Evolutionary conservation across 1,284 basidiomycete species (phyloP).

Genomic region (Limonomyces culmigenus): DNA sequence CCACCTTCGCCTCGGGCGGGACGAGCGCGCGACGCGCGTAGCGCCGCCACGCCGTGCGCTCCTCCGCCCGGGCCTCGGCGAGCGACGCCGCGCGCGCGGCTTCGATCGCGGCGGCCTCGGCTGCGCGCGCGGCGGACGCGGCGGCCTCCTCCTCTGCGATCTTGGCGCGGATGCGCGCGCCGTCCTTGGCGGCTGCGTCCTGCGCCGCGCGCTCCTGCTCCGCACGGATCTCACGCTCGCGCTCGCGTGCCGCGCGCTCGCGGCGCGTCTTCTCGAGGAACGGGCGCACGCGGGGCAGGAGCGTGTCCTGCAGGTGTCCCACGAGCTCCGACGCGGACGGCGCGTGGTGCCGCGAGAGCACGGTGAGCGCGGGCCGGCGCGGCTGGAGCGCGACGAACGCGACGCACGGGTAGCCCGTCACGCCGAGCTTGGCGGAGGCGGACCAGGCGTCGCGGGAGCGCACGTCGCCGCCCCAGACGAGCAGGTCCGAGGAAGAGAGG

Average conservation of each 20-base stretch:
- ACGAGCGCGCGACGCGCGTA: conserved; percentile 26
- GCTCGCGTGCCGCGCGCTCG: conserved; percentile 22
- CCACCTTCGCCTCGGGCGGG: conserved; percentile 12
- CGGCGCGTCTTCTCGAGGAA: conserved; percentile 49
- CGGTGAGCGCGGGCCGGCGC: conserved; percentile 46
- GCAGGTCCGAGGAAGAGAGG: conserved; percentile 51
- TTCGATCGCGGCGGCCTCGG: conserved; percentile 11
- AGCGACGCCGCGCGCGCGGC: conserved; percentile 8
- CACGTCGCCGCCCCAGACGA: conserved; percentile 80
- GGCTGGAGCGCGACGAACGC: conserved; percentile 84
- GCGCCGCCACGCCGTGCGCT: conserved; percentile 30
- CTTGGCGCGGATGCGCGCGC: conserved; percentile 41
- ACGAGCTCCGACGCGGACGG: conserved; percentile 43
- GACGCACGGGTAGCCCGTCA: conserved; percentile 84
- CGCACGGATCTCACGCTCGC: conserved; percentile 58
- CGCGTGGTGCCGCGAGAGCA: conserved; percentile 77
- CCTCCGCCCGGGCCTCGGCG: conserved; percentile 15
- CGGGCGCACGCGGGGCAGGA: conserved; percentile 66
- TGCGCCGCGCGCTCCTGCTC: conserved; percentile 74
- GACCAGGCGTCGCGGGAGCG: conserved; percentile 71
- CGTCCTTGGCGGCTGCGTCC: conserved; percentile 50
- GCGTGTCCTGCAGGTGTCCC: conserved; percentile 45
- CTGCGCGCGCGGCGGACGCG: conserved; percentile 11
- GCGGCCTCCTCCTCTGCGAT: conserved; percentile 26
- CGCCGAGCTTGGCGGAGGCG: conserved; percentile 73